Conservation (phyloP, 2,329 filamentous ascomycete species). For the Phialophora macrospora region DNA sequence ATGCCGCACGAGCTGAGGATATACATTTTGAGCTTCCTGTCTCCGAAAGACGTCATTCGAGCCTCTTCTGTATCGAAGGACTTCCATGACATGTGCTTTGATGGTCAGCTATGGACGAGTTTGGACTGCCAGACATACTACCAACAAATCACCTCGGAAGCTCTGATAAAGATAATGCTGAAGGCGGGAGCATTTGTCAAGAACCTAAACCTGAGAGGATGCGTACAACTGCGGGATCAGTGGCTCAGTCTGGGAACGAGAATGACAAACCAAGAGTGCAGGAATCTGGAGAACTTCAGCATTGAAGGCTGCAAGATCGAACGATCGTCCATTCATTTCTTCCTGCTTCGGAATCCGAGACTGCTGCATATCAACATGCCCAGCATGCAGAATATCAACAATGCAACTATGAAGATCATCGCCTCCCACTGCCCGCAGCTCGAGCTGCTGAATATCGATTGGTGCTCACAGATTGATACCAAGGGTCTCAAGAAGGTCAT, state of each 20-base stretch:
- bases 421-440: slow-evolving; percentile 78
- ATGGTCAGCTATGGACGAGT: slow-evolving; percentile 89
- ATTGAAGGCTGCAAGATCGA: slow-evolving; percentile 90
- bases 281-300: slow-evolving; percentile 83
- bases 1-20: slow-evolving; percentile 84
- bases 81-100: slow-evolving; percentile 85
- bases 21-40: slow-evolving; percentile 74
- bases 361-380: slow-evolving; percentile 86
- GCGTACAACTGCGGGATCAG: slow-evolving; percentile 82
- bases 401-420: slow-evolving; percentile 84
- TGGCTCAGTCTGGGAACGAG: slow-evolving; percentile 70
- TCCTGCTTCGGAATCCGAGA: slow-evolving; percentile 75
- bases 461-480: slow-evolving; percentile 86
- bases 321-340: slow-evolving; percentile 75
- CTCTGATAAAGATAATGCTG: slow-evolving; percentile 81
- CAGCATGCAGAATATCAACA: slow-evolving; percentile 77
- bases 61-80: slow-evolving; percentile 76
- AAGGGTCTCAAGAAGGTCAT: slow-evolving; percentile 75
- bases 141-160: slow-evolving; percentile 79
- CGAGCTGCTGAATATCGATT: slow-evolving; percentile 87
- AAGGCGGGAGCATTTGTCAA: slow-evolving; percentile 87
- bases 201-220: slow-evolving; percentile 87
- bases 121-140: slow-evolving; percentile 89
- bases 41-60: slow-evolving; percentile 79
- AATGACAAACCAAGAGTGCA: slow-evolving; percentile 76